A percentile compares a stretch with the other conserved stretches of the same genome.
These are phyloP conservation scores for Bonnemaisonia californica DNA, from an alignment of 31 red algal species.

Conservation along the genomic window DNA sequence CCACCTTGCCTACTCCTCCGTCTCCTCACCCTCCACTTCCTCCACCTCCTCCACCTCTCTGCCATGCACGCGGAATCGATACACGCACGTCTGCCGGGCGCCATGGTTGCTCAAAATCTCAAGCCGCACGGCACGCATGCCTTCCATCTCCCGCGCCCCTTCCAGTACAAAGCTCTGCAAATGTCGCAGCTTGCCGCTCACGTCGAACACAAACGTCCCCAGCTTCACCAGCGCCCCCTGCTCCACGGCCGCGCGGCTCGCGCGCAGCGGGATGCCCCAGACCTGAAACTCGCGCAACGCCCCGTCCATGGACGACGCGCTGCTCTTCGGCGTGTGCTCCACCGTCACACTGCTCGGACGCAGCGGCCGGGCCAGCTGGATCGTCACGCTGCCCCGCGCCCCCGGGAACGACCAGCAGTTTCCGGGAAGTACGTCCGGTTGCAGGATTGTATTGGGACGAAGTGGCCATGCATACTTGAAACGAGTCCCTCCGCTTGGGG, in stretches of 20 bases:
- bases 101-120: slow-evolving; percentile 53
- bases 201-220: slow-evolving; percentile 68
- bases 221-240: slow-evolving; percentile 12
- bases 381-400: slow-evolving; percentile 48
- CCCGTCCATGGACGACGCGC: slow-evolving; percentile 32
- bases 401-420: slow-evolving; percentile 77
- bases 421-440: slow-evolving; percentile 70
- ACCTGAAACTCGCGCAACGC: slow-evolving; percentile 56
- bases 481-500: not conserved
- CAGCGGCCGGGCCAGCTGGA: slow-evolving; percentile 59
- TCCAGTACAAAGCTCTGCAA: slow-evolving; percentile 56
- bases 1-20: no score
- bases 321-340: slow-evolving; percentile 65
- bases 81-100: slow-evolving; percentile 45
- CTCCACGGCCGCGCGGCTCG: slow-evolving; percentile 1
- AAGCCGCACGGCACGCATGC: slow-evolving; percentile 33
- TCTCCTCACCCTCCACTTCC: not conserved
- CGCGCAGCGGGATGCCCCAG: slow-evolving; percentile 25
- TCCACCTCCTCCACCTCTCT: not conserved
- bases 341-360: slow-evolving; percentile 45
- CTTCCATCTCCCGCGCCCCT: slow-evolving; percentile 2
- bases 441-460: slow-evolving; percentile 17
- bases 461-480: slow-evolving; percentile 36
- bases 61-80: slow-evolving; percentile 58
- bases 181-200: slow-evolving; percentile 42